A percentile compares a stretch with the other conserved stretches of the same genome.
phyloP scores from a whole-genome alignment of 257 asterid species.

The Solanum tarijense region DNA sequence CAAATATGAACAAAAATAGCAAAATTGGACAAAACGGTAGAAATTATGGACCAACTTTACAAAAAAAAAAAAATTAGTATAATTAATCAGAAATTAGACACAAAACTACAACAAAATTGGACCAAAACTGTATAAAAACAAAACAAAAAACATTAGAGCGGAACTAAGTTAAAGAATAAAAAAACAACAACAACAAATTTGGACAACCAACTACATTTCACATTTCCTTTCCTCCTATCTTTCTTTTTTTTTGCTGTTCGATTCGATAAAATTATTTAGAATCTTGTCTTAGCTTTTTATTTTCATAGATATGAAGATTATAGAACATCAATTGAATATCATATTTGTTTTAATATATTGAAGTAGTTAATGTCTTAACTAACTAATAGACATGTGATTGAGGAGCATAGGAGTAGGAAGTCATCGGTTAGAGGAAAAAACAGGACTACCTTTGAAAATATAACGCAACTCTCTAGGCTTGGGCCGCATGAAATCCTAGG shows the following conservation, averaged over 20 bases:
- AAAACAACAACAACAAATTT: neutral
- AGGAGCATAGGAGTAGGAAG: neutral
- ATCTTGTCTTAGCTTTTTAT: neutral
- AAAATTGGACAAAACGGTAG: too few relatives aligned
- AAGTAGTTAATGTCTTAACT: neutral
- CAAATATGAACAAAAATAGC: neutral
- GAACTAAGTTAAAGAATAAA: too few relatives aligned
- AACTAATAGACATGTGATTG: neutral
- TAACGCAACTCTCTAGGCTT: too few relatives aligned
- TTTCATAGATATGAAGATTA: neutral
- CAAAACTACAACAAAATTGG: neutral
- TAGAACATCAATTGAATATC: neutral
- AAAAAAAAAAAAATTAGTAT: too few relatives aligned
- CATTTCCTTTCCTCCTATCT: neutral
- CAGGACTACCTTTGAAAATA: neutral
- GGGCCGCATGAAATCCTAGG: neutral
- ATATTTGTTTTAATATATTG: neutral
- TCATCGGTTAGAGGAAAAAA: neutral
- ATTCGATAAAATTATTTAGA: too few relatives aligned
- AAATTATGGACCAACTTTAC: neutral
- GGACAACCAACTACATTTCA: neutral
- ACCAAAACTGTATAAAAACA: neutral
- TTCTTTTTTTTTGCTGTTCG: neutral
- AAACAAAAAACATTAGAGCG: neutral
- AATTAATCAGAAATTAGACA: neutral